Base-by-base conservation (phyloP, 176 grass and related monocot species). In the Eragrostis nindensis region DNA sequence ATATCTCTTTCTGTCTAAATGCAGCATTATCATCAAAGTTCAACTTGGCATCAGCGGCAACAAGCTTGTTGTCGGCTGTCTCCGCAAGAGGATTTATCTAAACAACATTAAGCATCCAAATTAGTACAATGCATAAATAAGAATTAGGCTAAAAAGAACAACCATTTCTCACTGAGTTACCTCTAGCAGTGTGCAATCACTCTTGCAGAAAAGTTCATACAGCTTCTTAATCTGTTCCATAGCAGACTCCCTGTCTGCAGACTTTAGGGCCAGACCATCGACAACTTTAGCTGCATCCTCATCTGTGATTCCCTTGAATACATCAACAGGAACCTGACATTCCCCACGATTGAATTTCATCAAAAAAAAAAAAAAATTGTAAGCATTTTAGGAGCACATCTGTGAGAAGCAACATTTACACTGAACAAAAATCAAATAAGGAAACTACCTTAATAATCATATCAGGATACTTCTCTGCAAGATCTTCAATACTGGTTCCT, bases 11-110 rank as follows among this genome's bases (percentile, higher is more conserved):
- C 63, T 93, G 93, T 71, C 93, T 95, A 78, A 83, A 99, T 55
- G 96, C 88, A 79, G 93, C 96, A 88, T 99, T 99, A 71, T 99
- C 93, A 74, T 99, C 97, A 90, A 99, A 99, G 86, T 99, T 99
- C 86, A 99, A 85, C 78, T 99, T 99, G 73, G 93, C 97, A 93
- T 99, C 97, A 86, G 97, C 97, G 68, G 90, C 93, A 25, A 99
- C 97, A 43, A 99, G 87, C 85, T 90, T 84, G 11, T 88, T 92
- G 82, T 99, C 93, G 77, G 97, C 86, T 63, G 93, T 99, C 89
- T 96, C 97, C 21, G 89, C 97, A 74, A 99, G 91, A 66, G 93
- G 93, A 88, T 99, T 99, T 82, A 99, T 99, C 97, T 99, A 86
- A 25, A 55, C 61, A n/a, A 90, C 40, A 83, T 84, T 45, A 92